A percentile compares a stretch with the other conserved stretches of the same genome.
Conservation (phyloP, 192 early-diverging fungal species). For the Podochytrium sp. region DNA sequence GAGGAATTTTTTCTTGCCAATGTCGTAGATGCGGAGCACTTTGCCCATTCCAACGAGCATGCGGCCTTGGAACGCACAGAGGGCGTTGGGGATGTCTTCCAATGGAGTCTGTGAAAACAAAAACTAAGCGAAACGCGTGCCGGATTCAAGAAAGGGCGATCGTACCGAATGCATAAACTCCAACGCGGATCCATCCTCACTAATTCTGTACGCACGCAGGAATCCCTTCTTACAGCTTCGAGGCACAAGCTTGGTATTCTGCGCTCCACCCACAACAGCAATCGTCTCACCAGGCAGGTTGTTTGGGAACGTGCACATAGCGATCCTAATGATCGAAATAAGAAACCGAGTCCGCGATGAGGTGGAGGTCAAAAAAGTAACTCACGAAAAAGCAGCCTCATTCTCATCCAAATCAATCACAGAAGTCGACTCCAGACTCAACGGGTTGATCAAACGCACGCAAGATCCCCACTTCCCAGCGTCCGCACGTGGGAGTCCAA, state of each 20-base stretch:
- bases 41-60: constrained; percentile 89
- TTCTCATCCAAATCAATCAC: constrained; percentile 79
- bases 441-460: constrained; percentile 81
- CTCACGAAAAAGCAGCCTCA: constrained; percentile 78
- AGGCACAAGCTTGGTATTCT: constrained; percentile 70
- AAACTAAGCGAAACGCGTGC: constrained; percentile 12
- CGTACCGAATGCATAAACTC: constrained; percentile 77
- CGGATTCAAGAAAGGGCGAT: not conserved
- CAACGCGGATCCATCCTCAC: constrained; percentile 62
- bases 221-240: constrained; percentile 70
- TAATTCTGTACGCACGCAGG: constrained; percentile 77
- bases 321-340: constrained; percentile 43
- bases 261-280: constrained; percentile 84
- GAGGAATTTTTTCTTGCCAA: constrained; percentile 89
- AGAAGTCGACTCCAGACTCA: constrained; percentile 69
- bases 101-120: constrained; percentile 65
- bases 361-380: not conserved
- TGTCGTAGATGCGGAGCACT: constrained; percentile 87
- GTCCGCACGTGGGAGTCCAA: constrained; percentile 73
- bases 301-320: constrained; percentile 61
- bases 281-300: constrained; percentile 57
- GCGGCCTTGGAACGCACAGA: constrained; percentile 85
- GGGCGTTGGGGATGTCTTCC: constrained; percentile 82
- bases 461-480: constrained; percentile 86
- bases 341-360: constrained; percentile 9